These are phyloP conservation scores for Megacollybia marginata DNA, from an alignment of 768 basidiomycete species.

Conservation along the genomic window DNA sequence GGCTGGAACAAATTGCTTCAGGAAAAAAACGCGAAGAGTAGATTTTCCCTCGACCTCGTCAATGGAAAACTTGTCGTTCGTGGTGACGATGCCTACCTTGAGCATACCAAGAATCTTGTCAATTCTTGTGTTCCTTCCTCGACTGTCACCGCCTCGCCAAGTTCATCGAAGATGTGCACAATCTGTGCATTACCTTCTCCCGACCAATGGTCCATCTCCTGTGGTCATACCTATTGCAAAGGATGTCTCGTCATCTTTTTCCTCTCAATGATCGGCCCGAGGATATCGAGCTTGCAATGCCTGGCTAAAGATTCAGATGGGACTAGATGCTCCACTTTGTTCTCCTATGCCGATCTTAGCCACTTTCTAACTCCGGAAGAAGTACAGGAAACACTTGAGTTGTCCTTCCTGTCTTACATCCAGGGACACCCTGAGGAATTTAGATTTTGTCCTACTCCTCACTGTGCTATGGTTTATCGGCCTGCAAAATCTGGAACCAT, in stretches of 20 bases:
- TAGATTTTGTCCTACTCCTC: slow-evolving; percentile 47
- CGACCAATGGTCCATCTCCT: slow-evolving; percentile 10
- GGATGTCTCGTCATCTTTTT: slow-evolving; percentile 41
- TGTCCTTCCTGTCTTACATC: slow-evolving; percentile 36
- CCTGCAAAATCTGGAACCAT: slow-evolving; percentile 12
- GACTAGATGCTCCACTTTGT: slow-evolving; percentile 20
- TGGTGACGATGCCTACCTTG: slow-evolving; percentile 22
- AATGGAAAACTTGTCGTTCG: slow-evolving; percentile 27
- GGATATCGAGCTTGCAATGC: slow-evolving; percentile 27
- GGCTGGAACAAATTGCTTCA: slow-evolving; percentile 29
- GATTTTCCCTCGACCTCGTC: slow-evolving; percentile 17
- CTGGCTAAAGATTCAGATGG: slow-evolving; percentile 19
- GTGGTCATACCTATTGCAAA: slow-evolving; percentile 47
- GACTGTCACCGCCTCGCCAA: slow-evolving; percentile 14
- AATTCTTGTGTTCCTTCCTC: slow-evolving; percentile 34
- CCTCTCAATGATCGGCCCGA: slow-evolving; percentile 19
- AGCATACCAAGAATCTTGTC: background rate
- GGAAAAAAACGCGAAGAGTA: background rate
- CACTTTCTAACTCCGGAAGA: slow-evolving; percentile 29
- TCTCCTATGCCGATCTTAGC: slow-evolving; percentile 33
- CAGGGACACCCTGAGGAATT: slow-evolving; percentile 30
- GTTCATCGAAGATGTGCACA: slow-evolving; percentile 22
- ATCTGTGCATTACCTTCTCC: slow-evolving; percentile 1
- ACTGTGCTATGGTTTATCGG: slow-evolving; percentile 43
- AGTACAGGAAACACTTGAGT: slow-evolving; percentile 31